A percentile compares a stretch with the other conserved stretches of the same genome.
Conservation (phyloP, 2,329 filamentous ascomycete genomes). For the Cadophora gregata region DNA sequence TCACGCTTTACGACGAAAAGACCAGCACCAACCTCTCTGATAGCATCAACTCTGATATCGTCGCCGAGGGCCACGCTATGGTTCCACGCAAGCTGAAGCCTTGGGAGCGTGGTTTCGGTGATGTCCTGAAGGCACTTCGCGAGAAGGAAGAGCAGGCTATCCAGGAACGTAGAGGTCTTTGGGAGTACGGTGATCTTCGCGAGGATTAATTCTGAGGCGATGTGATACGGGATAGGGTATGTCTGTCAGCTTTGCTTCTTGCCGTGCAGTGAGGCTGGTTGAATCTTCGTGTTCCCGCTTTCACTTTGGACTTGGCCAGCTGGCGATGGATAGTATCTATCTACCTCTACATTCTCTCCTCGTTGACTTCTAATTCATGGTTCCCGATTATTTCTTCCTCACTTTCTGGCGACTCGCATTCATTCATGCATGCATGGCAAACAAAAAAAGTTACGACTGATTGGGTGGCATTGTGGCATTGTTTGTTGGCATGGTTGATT, state of each 20-base stretch:
- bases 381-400: neutral
- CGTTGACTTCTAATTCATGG: neutral
- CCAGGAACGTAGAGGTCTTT: conserved; percentile 82
- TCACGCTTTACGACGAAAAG: conserved; percentile 86
- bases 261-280: neutral
- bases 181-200: conserved; percentile 97
- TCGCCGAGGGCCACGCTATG: conserved; percentile 85
- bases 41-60: conserved; percentile 88
- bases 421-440: neutral
- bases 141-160: conserved; percentile 81
- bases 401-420: no score
- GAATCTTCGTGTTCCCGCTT: conserved; percentile 8
- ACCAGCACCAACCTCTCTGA: conserved; percentile 68
- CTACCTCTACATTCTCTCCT: neutral
- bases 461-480: neutral
- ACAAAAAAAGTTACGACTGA: conserved; percentile 1
- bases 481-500: neutral
- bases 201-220: conserved; percentile 66
- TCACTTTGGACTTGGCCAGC: neutral
- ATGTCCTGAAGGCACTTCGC: conserved; percentile 74
- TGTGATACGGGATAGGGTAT: neutral
- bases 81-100: conserved; percentile 89
- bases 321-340: neutral
- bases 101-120: conserved; percentile 81
- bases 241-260: neutral